Percentiles rank a stretch among this genome's conserved stretches.
These are phyloP conservation scores for Solidago caesia DNA, from an alignment of 129 eudicot species.

Conservation along the genomic window DNA sequence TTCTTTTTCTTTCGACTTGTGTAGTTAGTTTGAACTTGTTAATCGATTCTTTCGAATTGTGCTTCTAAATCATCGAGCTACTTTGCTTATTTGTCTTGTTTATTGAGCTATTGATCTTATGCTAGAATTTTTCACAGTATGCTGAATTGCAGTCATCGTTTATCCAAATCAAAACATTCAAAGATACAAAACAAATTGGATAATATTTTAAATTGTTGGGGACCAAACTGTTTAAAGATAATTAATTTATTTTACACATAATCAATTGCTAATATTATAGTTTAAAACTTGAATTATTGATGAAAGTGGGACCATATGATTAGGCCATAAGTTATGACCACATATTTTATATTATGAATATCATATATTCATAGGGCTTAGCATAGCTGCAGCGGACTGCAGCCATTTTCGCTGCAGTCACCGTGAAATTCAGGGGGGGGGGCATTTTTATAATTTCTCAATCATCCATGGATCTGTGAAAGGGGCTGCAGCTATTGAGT, in stretches of 20 bases:
- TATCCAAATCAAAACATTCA: neutral
- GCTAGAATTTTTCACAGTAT: too few species aligned
- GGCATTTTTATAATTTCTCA: too few species aligned
- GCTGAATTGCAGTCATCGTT: too few species aligned
- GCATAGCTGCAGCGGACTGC: too few species aligned
- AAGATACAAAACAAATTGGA: neutral
- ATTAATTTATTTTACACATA: neutral
- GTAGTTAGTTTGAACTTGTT: constrained; percentile 19
- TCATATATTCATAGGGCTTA: too few species aligned
- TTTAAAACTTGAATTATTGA: constrained; percentile 23
- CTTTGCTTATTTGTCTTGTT: constrained; percentile 12
- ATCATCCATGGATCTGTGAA: too few species aligned
- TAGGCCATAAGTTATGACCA: neutral
- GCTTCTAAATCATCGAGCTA: constrained; percentile 8
- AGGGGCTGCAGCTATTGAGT: too few species aligned
- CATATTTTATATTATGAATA: neutral
- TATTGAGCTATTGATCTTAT: neutral
- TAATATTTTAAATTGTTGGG: neutral
- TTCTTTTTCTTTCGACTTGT: too few species aligned
- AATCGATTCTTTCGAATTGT: constrained; percentile 17
- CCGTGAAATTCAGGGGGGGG: too few species aligned
- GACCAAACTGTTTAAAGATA: too few species aligned
- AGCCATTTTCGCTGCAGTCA: too few species aligned
- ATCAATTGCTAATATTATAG: neutral
- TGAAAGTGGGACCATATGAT: constrained; percentile 14